Evolutionary conservation across 495 filamentous ascomycete species (phyloP).

Genomic region (Lophium mytilinum): DNA sequence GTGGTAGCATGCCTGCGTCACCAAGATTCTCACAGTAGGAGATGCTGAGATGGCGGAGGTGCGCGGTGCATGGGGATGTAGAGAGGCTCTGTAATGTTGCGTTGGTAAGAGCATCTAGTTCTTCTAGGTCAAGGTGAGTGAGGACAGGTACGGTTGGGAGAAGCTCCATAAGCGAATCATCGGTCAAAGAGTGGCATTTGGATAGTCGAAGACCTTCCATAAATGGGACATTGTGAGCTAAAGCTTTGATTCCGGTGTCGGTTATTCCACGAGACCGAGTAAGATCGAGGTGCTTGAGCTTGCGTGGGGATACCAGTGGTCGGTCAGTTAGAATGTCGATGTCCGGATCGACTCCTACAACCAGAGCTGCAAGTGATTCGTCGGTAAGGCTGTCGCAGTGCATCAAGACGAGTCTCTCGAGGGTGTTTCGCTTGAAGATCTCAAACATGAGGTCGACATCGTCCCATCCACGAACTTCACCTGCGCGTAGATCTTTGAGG

Average conservation of each 20-base stretch:
- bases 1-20: constrained; percentile 74
- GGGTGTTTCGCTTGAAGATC: constrained; percentile 68
- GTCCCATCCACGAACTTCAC: constrained; percentile 74
- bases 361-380: constrained; percentile 57
- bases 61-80: constrained; percentile 59
- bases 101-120: constrained; percentile 71
- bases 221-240: constrained; percentile 68
- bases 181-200: constrained; percentile 61
- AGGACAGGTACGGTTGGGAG: constrained; percentile 66
- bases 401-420: constrained; percentile 70
- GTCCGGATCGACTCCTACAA: constrained; percentile 64
- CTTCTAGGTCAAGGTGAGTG: constrained; percentile 85
- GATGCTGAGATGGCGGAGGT: constrained; percentile 73
- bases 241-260: constrained; percentile 54
- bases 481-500: constrained; percentile 71
- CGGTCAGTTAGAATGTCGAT: constrained; percentile 69
- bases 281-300: constrained; percentile 76
- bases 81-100: constrained; percentile 61
- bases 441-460: constrained; percentile 58
- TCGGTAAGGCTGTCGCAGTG: constrained; percentile 73
- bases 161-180: constrained; percentile 62
- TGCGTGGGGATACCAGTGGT: constrained; percentile 70
- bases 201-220: constrained; percentile 76
- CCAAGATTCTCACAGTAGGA: constrained; percentile 82
- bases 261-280: constrained; percentile 69